Evolutionary conservation across 2,329 filamentous ascomycete genomes (phyloP), one percentile per base, ranked within the genome.

Genomic region (Penicillium sp.): DNA sequence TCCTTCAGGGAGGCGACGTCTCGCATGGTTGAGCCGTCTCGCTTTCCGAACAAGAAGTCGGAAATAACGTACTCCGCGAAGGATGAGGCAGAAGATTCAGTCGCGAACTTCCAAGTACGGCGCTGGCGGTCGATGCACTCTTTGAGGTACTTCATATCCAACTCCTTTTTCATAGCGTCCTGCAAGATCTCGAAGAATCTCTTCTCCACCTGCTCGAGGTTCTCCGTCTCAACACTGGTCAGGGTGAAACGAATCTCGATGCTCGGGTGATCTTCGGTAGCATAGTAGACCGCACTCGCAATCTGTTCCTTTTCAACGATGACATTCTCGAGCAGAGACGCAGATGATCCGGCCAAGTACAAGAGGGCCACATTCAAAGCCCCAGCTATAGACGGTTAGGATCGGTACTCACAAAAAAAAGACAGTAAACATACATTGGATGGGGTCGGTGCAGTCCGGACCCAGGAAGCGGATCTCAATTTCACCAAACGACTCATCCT

Each of bases 261-360:
- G 58, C 90, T 87, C 2, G 92, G 90, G 44, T 92, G 84, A 24
- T 85, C 81, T 57, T 96, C 91, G 63, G 84, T 87, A 70, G 83
- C 87, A 69, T 88, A 91, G 44, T 86, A 85, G 10, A 97, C 85
- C 6, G 87, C 89, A 72, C 91, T 96, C 3, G 91, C 89, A 41
- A 97, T 82, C 61, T 95, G 89, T 71, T 97, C 92, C 63, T 87
- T 90, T 68, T 99, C 94, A 2, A 99, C 94, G 54, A 99, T 81
- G 16, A 86, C 82, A 61, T 97, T 97, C 66, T 97, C 92, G 5
- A 99, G 77, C 1, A 99, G 79, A 0, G 92, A 92, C 2, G 95
- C 90, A 0, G 95, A 95, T 0, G 94, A 97, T 5, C 92, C 94
- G 56, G 90, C 90, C 16, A 99, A 83, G 65, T 97, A 99, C 2